Evolutionary conservation across 148 eudicot genomes (phyloP).

Genomic region (Polygonum maritimum): DNA sequence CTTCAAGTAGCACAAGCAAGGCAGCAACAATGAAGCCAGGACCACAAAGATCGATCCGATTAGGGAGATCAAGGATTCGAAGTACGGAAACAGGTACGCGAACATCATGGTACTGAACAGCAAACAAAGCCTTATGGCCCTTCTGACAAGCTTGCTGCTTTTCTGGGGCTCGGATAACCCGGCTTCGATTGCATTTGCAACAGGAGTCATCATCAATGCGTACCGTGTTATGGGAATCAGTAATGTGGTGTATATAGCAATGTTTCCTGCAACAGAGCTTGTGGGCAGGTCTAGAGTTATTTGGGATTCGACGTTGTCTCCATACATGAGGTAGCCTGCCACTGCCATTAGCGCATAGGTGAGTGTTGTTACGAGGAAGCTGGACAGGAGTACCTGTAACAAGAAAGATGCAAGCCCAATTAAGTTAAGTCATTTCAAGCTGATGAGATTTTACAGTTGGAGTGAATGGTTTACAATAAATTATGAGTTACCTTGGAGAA

Average conservation of each 20-base stretch:
- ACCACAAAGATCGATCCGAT: constrained; percentile 19
- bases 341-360: too few species aligned
- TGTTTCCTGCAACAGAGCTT: constrained; percentile 12
- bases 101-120: constrained; percentile 19
- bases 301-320: too few species aligned
- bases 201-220: constrained; percentile 26
- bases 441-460: too few species aligned
- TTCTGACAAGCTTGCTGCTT: constrained; percentile 9
- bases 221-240: constrained; percentile 32
- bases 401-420: too few species aligned
- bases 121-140: constrained; percentile 17
- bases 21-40: constrained; percentile 18
- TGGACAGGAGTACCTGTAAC: too few species aligned
- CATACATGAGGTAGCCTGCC: too few species aligned
- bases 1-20: constrained; percentile 27
- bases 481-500: constrained; percentile 32
- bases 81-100: constrained; percentile 15
- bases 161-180: constrained; percentile 12
- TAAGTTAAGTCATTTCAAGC: too few species aligned
- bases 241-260: constrained; percentile 36
- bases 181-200: constrained; percentile 26
- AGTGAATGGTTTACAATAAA: neutral
- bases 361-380: too few species aligned
- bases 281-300: too few species aligned
- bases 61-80: constrained; percentile 19